Evolutionary conservation across 2,329 filamentous ascomycete species (phyloP).

Genomic region (Colletotrichum incanum): DNA sequence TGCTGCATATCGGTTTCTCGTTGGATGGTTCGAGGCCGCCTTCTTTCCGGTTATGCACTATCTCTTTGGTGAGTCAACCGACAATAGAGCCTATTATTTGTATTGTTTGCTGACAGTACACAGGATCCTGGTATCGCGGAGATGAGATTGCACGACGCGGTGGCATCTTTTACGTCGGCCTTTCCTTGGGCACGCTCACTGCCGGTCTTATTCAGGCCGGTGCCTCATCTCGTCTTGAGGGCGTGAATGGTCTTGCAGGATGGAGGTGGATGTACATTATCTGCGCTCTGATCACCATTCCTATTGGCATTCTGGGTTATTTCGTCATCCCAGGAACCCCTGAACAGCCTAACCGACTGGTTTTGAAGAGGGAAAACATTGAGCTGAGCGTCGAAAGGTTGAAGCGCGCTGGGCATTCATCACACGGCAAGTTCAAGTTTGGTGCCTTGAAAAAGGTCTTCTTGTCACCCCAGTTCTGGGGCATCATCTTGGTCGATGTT

Average conservation of each 20-base stretch:
- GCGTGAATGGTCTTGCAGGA: constrained; percentile 56
- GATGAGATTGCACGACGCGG: constrained; percentile 58
- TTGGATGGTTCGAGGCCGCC: constrained; percentile 52
- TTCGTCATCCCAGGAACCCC: constrained; percentile 56
- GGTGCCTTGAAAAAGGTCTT: constrained; percentile 53
- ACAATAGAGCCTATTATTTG: no score
- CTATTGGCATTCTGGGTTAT: constrained; percentile 57
- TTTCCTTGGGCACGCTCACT: constrained; percentile 61
- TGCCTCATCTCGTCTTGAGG: constrained; percentile 60
- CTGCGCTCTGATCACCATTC: constrained; percentile 60
- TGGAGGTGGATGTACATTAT: constrained; percentile 66
- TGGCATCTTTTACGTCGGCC: constrained; percentile 61
- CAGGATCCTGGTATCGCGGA: constrained; percentile 66
- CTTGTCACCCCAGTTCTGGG: constrained; percentile 57
- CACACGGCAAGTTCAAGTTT: constrained; percentile 54
- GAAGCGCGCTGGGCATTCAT: constrained; percentile 59
- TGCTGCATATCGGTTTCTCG: constrained; percentile 50
- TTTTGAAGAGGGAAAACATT: constrained; percentile 48
- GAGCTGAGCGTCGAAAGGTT: constrained; percentile 48
- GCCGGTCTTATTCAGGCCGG: constrained; percentile 62
- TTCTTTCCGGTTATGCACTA: constrained; percentile 54
- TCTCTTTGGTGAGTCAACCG: constrained; percentile 54
- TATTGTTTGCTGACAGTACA: constrained; percentile 57
- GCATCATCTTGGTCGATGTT: constrained; percentile 54
- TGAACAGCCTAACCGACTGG: constrained; percentile 50